Percentiles rank a stretch among this genome's conserved stretches.
These are phyloP conservation scores for Neoascochyta sp. DNA, from an alignment of 2,329 filamentous ascomycete species.

Conservation along the genomic window DNA sequence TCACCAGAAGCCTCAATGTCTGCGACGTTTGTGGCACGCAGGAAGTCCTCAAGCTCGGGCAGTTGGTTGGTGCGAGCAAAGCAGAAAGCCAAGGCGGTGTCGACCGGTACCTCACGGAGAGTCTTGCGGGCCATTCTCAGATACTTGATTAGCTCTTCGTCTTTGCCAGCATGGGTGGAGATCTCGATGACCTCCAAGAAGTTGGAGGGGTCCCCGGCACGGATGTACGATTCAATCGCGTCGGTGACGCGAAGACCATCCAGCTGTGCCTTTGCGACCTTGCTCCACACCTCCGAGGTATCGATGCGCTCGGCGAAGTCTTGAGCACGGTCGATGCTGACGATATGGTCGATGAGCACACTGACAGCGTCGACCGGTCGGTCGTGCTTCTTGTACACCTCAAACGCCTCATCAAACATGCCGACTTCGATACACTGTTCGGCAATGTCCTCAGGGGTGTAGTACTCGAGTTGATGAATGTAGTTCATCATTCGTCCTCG, in stretches of 20 bases:
- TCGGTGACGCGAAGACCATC: constrained; percentile 91
- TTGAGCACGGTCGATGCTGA: constrained; percentile 95
- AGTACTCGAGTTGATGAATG: constrained; percentile 84
- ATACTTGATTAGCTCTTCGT: constrained; percentile 95
- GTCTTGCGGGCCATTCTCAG: constrained; percentile 97
- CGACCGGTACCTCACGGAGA: constrained; percentile 85
- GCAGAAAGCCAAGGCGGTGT: constrained; percentile 90
- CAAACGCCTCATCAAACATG: constrained; percentile 92
- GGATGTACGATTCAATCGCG: constrained; percentile 95
- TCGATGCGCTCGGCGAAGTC: constrained; percentile 95
- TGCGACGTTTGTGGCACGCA: constrained; percentile 87
- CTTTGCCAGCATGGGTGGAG: constrained; percentile 91
- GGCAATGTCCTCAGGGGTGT: constrained; percentile 89
- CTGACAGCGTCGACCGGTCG: constrained; percentile 83
- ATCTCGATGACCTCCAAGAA: constrained; percentile 95
- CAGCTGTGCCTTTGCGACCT: constrained; percentile 94
- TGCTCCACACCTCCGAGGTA: constrained; percentile 93
- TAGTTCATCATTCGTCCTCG: constrained; percentile 94
- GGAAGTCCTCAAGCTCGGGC: constrained; percentile 90
- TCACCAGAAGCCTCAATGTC: constrained; percentile 96
- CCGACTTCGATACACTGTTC: constrained; percentile 91
- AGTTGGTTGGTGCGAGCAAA: constrained; percentile 90
- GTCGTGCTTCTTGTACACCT: constrained; percentile 97
- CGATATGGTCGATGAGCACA: constrained; percentile 91
- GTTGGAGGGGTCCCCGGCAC: constrained; percentile 87